Base-by-base conservation (phyloP, 2,329 filamentous ascomycete species). In the Penicillium sp. region DNA sequence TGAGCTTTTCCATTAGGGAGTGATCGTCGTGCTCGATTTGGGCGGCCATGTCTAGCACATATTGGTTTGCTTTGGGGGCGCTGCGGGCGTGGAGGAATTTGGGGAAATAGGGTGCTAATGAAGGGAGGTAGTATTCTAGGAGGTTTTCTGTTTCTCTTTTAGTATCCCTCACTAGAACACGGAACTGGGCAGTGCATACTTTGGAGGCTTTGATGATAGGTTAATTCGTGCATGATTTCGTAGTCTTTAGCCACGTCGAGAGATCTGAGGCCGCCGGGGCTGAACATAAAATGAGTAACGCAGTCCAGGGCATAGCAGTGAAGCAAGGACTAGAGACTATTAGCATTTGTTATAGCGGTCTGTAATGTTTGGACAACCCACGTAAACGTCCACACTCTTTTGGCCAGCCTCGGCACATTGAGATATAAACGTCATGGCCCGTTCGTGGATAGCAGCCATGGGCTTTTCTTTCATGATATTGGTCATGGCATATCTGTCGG, bases 301-400 rank as follows among this genome's bases (percentile, higher is more conserved):
- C 86, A 88, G 66, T 89, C 87, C 51, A 88, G 84, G 1, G 87
- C 86, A 67, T 87, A 89, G 26, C 86, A 81, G 60, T 89, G 87
- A 2, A 89, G 74, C 22, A 72, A 76, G 69, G 63, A 62, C 70
- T 74, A n/a, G 38, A 1, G 11, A 11, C 3, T 0, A 20, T 54
- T 5, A 53, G 38, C 13, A 40, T 13, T 16, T 32, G 9, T 24
- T 58, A 16, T 53, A n/a, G n/a, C n/a, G n/a, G n/a, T n/a, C 2
- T 35, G 2, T 11, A 10, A 35, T 16, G 11, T 5, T 14, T 77
- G 64, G 69, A 47, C 6, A 50, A 50, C 65, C 2, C 59, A 87
- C 86, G 73, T 87, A 89, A 11, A 87, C 72, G 71, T 89, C 85
- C 4, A 86, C 70, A 47, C 77, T 81, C 5, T 68, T 69, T 16